Conservation (phyloP, 306 rosid species). For the Lathyrus aphaca region DNA sequence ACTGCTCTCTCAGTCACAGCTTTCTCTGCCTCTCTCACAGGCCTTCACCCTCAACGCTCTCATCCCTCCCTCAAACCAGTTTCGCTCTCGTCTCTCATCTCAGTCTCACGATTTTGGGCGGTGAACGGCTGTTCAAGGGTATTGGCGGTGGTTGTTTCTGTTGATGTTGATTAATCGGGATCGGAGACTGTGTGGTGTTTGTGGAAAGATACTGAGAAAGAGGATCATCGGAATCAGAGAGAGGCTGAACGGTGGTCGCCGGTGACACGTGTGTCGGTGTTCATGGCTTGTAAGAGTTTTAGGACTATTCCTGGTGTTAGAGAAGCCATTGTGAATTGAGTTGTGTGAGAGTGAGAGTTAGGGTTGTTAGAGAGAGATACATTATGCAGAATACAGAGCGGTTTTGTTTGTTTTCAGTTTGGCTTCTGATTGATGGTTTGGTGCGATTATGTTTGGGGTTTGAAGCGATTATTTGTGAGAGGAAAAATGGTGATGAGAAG, state of each 20-base stretch:
- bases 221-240: slow-evolving; percentile 75
- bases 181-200: slow-evolving; percentile 41
- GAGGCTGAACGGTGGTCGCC: slow-evolving; percentile 97
- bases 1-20: too few relatives aligned
- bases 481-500: too few relatives aligned
- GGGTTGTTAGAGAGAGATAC: neutral
- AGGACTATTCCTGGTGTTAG: slow-evolving; percentile 84
- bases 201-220: slow-evolving; percentile 58
- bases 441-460: too few relatives aligned
- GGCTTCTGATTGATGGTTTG: too few relatives aligned
- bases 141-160: neutral
- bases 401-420: neutral
- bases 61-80: too few relatives aligned
- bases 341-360: neutral
- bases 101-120: too few relatives aligned
- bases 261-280: slow-evolving; percentile 78
- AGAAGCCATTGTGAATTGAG: slow-evolving; percentile 68
- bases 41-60: too few relatives aligned
- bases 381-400: neutral
- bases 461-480: too few relatives aligned
- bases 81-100: too few relatives aligned
- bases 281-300: slow-evolving; percentile 82
- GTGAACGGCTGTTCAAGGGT: too few relatives aligned
- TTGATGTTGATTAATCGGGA: slow-evolving; percentile 44
- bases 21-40: too few relatives aligned